A percentile compares a stretch with the other conserved stretches of the same genome.
Evolutionary conservation across 1,139 yeast genomes (phyloP).

Genomic region (Kazachstania sp.): DNA sequence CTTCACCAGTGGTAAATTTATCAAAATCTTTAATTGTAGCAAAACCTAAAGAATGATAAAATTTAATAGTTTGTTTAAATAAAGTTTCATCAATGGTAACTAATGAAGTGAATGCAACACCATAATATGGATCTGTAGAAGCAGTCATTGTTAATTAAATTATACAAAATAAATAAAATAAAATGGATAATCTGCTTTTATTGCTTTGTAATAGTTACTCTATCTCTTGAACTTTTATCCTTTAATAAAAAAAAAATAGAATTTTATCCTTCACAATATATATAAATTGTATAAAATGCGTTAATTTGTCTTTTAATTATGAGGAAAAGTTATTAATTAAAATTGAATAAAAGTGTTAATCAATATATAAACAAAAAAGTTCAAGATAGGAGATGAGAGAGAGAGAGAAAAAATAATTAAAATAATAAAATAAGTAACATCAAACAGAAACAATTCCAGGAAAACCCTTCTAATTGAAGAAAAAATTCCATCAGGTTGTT

Average conservation of each 20-base stretch:
- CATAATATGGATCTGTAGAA: conserved; percentile 26
- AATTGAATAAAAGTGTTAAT: too few relatives aligned
- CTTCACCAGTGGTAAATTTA: conserved; percentile 32
- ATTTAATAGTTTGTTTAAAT: conserved; percentile 42
- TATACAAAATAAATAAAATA: too few relatives aligned
- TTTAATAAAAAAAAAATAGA: too few relatives aligned
- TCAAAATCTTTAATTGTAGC: conserved; percentile 46
- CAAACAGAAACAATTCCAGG: background rate
- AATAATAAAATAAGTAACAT: background rate
- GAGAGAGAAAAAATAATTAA: background rate
- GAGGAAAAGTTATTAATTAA: too few relatives aligned
- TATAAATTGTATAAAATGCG: too few relatives aligned
- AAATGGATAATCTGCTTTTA: too few relatives aligned
- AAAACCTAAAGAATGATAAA: conserved; percentile 54
- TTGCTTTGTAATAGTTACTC: too few relatives aligned
- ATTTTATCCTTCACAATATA: too few relatives aligned
- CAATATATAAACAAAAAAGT: too few relatives aligned
- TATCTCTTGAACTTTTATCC: too few relatives aligned
- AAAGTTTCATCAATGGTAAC: conserved; percentile 44
- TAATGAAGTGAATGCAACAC: conserved; percentile 49
- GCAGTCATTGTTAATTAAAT: conserved; percentile 15
- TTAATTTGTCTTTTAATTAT: too few relatives aligned
- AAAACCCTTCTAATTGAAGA: background rate
- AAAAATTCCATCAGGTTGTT: background rate
- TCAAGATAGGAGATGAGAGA: background rate